Evolutionary conservation across 305 asterid genomes (phyloP), one percentile per base, ranked within the genome.

Genomic region (Fraxinus xanthoxyloides): DNA sequence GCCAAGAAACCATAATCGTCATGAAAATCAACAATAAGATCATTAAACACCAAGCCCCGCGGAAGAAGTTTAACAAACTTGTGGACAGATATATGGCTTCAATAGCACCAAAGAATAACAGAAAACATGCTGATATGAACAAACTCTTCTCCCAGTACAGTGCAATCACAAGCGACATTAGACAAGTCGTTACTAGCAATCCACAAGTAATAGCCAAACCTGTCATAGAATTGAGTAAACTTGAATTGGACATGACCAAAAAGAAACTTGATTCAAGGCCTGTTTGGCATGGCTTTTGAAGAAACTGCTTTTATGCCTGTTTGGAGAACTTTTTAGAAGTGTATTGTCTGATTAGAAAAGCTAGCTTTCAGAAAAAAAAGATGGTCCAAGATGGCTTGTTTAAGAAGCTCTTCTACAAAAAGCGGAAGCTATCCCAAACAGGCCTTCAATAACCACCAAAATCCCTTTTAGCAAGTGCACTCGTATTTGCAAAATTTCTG

Each of bases 111-210:
- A 94, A 95, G 85, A 92, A 87, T 34, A 93, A 84, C 84, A 94
- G 26, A 82, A 95, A 95, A 56, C 88, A 86, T 0, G 86, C 81
- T 32, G 98, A 84, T 81, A 85, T 32, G 10, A 88, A 73, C 40
- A 85, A 56, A 88, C 84, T 90, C 86, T 85, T 91, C 86, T 90
- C 95, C 99, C 99, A 94, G 85, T 84, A 90, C n/a, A 95, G 91
- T 46, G 95, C 81, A n/a, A 95, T 92, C 67, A 95, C 97, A 32
- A 95, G 94, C 8, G 97, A 91, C 99, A 92, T 95, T 69, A 94
- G 86, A 83, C 97, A 92, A 56, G 98, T 94, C 0, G 99, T 95
- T 59, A 95, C 97, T 61, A 92, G 91, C 93, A 94, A 90, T 59
- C 87, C 95, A 4, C 86, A 84, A 72, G 91, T 87, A 34, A 95